Base-by-base conservation (phyloP, 352 stramenopile genomes). In the Globisporangium viniferum region DNA sequence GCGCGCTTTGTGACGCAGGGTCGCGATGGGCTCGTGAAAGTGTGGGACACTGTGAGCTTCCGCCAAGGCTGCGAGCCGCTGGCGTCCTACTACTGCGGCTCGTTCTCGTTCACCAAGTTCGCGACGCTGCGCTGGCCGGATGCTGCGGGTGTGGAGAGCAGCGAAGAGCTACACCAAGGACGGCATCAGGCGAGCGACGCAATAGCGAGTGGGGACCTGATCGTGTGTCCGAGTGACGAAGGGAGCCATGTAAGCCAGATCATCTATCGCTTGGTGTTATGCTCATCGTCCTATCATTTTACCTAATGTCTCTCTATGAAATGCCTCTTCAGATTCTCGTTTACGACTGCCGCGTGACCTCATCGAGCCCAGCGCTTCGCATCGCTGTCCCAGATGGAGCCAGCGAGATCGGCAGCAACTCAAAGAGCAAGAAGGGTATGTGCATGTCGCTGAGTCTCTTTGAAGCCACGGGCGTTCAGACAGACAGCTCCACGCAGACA, bases 41-140 rank as follows among this genome's bases (percentile, higher is more conserved):
- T 93, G 14, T 95, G 88, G 88, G 82, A 92, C 35, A 54, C 62
- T 1, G 36, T 63, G 22, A 66, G 67, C 5, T 82, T 86, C 12
- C 54, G 39, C 3, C 41, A 46, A 12, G 15, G 54, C 55, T 44
- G 64, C 5, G 64, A 78, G 14, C 78, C 81, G 27, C 24, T 86
- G 24, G 22, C 55, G 1, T 73, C 72, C 48, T 87, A 82, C 55
- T 87, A 87, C 60, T 86, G 81, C 63, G 80, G 78, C 31, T 87
- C 78, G n/a, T 88, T 77, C 67, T 84, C 80, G 63, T 90, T 90
- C 68, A 88, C 81, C 39, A 90, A 90, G 67, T 79, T 76, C 39
- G 72, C 81, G 39, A 81, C 78, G 39, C 53, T 81, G 69, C 77
- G 81, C 8, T 89, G 79, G 81, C 44, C 55, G 29, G 27, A 56